These are phyloP conservation scores for Kondoa subrosea DNA, from an alignment of 768 basidiomycete species.

Conservation along the genomic window DNA sequence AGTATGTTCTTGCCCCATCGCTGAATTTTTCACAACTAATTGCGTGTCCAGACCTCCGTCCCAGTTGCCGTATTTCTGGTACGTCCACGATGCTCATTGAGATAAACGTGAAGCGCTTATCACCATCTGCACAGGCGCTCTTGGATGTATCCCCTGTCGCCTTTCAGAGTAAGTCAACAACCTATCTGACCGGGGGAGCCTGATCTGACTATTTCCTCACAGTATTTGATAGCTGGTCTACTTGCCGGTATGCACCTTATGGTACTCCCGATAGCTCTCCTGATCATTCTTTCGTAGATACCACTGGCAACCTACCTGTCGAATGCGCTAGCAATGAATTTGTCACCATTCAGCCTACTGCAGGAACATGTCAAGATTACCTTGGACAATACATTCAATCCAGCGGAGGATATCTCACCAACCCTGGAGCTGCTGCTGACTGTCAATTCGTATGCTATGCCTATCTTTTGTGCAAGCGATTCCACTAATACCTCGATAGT, in stretches of 20 bases:
- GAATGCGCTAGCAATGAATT: slow-evolving; percentile 14
- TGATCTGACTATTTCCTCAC: not conserved
- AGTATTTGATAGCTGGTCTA: not conserved
- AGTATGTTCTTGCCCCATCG: not conserved
- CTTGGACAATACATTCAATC: slow-evolving; percentile 16
- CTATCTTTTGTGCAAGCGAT: too few relatives aligned
- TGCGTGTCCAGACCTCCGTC: slow-evolving; percentile 13
- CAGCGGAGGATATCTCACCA: slow-evolving; percentile 22
- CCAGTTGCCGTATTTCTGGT: too few relatives aligned
- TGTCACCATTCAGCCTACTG: slow-evolving; percentile 24
- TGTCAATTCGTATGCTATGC: too few relatives aligned
- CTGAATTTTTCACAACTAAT: slow-evolving; percentile 24
- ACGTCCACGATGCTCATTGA: not conserved
- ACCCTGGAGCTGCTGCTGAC: slow-evolving; percentile 18
- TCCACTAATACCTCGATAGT: too few relatives aligned
- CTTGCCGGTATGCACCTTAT: too few relatives aligned
- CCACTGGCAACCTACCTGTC: slow-evolving; percentile 14
- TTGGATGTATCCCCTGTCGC: slow-evolving; percentile 42
- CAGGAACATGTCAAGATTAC: slow-evolving; percentile 22
- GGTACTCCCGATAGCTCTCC: slow-evolving; percentile 26
- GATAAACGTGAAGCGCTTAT: slow-evolving; percentile 25
- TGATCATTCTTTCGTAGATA: slow-evolving; percentile 30
- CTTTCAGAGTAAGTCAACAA: slow-evolving; percentile 16
- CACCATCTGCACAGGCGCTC: slow-evolving; percentile 49
- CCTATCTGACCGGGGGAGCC: too few relatives aligned